Base-by-base conservation (phyloP, 495 filamentous ascomycete species). In the Aspergillus indologenus region DNA sequence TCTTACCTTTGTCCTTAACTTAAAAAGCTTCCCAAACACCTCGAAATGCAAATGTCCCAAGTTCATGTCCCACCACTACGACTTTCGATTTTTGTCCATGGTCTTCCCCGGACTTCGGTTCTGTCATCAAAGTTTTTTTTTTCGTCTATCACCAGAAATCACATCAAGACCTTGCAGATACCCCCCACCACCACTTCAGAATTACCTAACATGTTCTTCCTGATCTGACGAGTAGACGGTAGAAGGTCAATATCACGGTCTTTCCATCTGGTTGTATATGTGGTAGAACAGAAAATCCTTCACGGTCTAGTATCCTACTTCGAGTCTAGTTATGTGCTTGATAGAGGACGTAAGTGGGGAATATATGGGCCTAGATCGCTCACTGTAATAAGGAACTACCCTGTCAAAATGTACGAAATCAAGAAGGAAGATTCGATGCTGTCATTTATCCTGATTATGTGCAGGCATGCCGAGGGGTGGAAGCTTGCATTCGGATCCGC, bases 31-130 rank as follows among this genome's bases (percentile, higher is more conserved):
- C 70, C 65, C 68, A 70, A 74, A 71, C 71, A 65, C 68, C 64
- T 69, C 65, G 70, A 77, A 77, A 75, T 75, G 68, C 71, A 74
- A 77, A 72, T 73, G 71, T 68, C 69, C 65, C 42, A 60, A 66
- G 65, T 61, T 65, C 44, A 62, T 53, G 59, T 64, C 56, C 43
- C 53, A 61, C 34, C 12, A 40, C 34, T 4, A 11, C 34, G 5
- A 6, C 2, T 14, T 40, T 29, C 9, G 4, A 3, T 9, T 9
- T 9, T 29, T 29, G 26, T 29, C 4, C 26, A 11, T 14, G 34
- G n/a, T n/a, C n/a, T 40, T 11, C 12, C 34, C 34, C 12, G 34
- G 34, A 40, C 34, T 40, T n/a, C n/a, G n/a, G n/a, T n/a, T n/a
- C 34, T 4, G 34, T 40, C 12, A 14, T 40, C 34, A 40, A 15